A percentile compares a stretch with the other conserved stretches of the same genome.
Conservation (phyloP, 2,329 filamentous ascomycete species). For the Mycosphaerella sp. region DNA sequence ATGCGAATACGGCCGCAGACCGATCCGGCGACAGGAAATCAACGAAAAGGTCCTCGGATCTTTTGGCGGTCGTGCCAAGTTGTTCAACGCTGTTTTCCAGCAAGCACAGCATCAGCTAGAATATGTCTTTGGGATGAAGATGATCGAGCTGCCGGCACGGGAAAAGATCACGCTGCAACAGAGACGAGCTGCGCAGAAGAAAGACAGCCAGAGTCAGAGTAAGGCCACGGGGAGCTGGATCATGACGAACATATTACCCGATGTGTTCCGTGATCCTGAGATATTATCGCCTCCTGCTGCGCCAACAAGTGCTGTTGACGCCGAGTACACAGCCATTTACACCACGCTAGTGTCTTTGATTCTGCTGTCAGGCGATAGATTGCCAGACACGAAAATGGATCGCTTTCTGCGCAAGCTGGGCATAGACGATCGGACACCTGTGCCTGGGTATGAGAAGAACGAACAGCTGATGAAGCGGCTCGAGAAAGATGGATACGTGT, state of each 20-base stretch:
- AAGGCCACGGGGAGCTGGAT: constrained; percentile 55
- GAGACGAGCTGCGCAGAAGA: constrained; percentile 59
- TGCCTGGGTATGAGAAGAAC: constrained; percentile 53
- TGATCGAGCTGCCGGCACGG: constrained; percentile 71
- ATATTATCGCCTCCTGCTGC: constrained; percentile 64
- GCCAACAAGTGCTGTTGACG: constrained; percentile 61
- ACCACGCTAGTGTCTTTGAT: constrained; percentile 74
- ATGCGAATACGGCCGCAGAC: constrained; percentile 53
- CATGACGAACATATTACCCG: constrained; percentile 65
- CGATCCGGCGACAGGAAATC: constrained; percentile 54
- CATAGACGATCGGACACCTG: constrained; percentile 64
- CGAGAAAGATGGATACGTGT: constrained; percentile 75
- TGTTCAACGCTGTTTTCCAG: constrained; percentile 72
- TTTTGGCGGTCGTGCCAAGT: constrained; percentile 46
- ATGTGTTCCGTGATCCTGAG: constrained; percentile 54
- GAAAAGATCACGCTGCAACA: constrained; percentile 79
- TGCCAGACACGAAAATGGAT: constrained; percentile 72
- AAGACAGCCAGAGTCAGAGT: constrained; percentile 42
- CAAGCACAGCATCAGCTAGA: constrained; percentile 66
- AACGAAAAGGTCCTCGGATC: constrained; percentile 62
- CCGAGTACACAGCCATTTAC: constrained; percentile 75
- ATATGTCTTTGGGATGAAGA: constrained; percentile 80
- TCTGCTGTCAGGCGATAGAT: constrained; percentile 59
- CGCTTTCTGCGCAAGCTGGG: constrained; percentile 70
- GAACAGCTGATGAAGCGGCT: constrained; percentile 68